Evolutionary conservation across 495 filamentous ascomycete species (phyloP), one percentile per base, ranked within the genome.

Genomic region (Aspergillus homomorphus): DNA sequence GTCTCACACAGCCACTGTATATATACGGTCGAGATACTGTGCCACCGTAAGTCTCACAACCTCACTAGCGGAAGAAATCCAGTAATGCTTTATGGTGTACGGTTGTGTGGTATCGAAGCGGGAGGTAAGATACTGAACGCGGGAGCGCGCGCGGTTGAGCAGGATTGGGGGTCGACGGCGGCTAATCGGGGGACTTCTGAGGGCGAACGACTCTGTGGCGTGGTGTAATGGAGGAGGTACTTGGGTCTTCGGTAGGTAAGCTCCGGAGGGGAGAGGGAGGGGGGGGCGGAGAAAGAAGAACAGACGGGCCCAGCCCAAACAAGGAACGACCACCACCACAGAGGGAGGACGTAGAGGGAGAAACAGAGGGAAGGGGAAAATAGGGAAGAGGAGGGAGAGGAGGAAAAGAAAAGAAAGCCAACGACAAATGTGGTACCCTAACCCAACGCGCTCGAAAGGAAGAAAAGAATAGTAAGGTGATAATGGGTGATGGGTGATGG

Each of bases 1-100:
- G 45, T 58, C 51, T 45, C 44, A 50, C 51, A 58, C 55, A 54
- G 30, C 46, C 55, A 58, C 44, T 50, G 62, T 64, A 61, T 64
- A 55, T 55, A 56, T 54, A 50, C 54, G 51, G 23, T 50, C 28
- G 14, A 53, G 54, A 41, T 53, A 48, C 51, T 55, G 52, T 56
- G 48, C 43, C 53, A 60, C 54, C 48, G 15, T 43, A 48, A 0
- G 44, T 57, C 54, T 48, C 49, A 44, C 55, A 49, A 56, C 59
- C 54, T 38, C 23, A 54, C 33, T 44, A 42, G 56, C 45, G 28
- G 30, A 52, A 22, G 56, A 59, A 38, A 59, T 54, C 54, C 53
- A 59, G 45, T 55, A 57, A 59, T 54, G 4, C 46, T 45, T 56
- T 53, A 45, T 14, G 6, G 10, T 38, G 33, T 38, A 12, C 15